Evolutionary conservation across 768 basidiomycete genomes (phyloP), one percentile per base, ranked within the genome.

Genomic region (Leccinum incarnatum): DNA sequence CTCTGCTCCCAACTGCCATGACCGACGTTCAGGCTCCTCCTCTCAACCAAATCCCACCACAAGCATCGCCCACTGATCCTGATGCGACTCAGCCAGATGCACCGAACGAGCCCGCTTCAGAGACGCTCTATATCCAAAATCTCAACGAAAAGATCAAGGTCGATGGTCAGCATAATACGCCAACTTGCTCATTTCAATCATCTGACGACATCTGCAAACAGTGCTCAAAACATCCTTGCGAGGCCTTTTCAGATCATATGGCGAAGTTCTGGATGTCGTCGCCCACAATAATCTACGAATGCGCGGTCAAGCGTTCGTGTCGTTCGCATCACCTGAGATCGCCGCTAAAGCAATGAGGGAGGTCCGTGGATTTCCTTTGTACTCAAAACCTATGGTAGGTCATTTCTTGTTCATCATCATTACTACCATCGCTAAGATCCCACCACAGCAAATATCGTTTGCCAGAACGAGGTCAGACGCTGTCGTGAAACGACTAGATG

Each of bases 301-400:
- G 97, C 83, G 97, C 40, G 97, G 97, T 15, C 97, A 99, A 76
- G 97, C 97, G 4, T 99, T 99, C 70, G 93, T 99, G 37, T 93
- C 92, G 37, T 97, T 99, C 73, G 81, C 81, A 57, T 86, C 86
- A 34, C 79, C 86, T 54, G 93, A 98, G 58, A 83, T 83, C 57
- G 97, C 97, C 36, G 80, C 82, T 68, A 90, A 88, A 73, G 96
- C 96, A 7, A 80, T 91, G 83, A 93, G 84, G 78, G 97, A 99
- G 73, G 94, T 98, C 42, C 82, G 87, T 60, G 85, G 93, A 37
- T 98, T 99, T 72, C 97, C 97, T 15, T 72, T 99, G 51, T 98
- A 98, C 67, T 92, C 92, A 4, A 96, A 96, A 72, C 93, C 97
- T 1, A 95, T 99, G 92, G 95, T 95, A 64, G 34, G 81, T 70